Conservation (phyloP, 2,329 filamentous ascomycete species). For the Kalmusia sp. region DNA sequence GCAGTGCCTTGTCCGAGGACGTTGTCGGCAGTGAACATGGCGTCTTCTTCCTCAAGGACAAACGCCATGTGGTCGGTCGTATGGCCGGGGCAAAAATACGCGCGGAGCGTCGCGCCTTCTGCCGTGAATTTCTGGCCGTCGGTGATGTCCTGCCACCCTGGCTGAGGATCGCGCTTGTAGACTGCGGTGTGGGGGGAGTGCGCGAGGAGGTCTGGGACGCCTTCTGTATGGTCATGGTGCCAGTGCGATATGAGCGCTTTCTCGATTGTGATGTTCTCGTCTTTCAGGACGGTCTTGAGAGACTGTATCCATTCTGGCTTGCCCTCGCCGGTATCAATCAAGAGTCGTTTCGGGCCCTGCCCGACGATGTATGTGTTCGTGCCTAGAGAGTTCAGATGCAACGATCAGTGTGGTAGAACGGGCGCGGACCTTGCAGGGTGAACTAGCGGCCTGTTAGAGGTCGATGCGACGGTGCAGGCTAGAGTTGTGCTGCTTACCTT, state of each 20-base stretch:
- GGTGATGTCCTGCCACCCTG: constrained; percentile 60
- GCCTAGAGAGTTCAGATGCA: constrained; percentile 50
- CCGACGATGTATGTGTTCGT: constrained; percentile 97
- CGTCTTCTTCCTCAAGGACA: constrained; percentile 76
- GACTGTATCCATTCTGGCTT: constrained; percentile 73
- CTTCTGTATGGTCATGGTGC: constrained; percentile 86
- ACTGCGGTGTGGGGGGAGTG: constrained; percentile 69
- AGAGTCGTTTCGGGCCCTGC: constrained; percentile 72
- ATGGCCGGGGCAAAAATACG: constrained; percentile 76
- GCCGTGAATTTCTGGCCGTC: constrained; percentile 63
- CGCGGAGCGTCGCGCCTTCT: constrained; percentile 71
- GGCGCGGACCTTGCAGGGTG: constrained; percentile 64
- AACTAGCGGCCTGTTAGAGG: constrained; percentile 53
- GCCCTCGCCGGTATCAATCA: constrained; percentile 92
- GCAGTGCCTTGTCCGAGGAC: constrained; percentile 86
- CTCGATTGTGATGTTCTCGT: constrained; percentile 74
- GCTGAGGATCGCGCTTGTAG: constrained; percentile 69
- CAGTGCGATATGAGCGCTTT: constrained; percentile 84
- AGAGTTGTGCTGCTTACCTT: constrained; percentile 63
- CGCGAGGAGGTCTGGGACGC: constrained; percentile 72
- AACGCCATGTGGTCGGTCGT: constrained; percentile 84
- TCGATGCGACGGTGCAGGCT: neutral
- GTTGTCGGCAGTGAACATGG: constrained; percentile 89
- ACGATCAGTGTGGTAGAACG: too few species aligned
- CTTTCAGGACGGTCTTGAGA: constrained; percentile 68